A percentile compares a stretch with the other conserved stretches of the same genome.
Evolutionary conservation across 148 eudicot genomes (phyloP).

Genomic region (Camellia lanceoleosa): DNA sequence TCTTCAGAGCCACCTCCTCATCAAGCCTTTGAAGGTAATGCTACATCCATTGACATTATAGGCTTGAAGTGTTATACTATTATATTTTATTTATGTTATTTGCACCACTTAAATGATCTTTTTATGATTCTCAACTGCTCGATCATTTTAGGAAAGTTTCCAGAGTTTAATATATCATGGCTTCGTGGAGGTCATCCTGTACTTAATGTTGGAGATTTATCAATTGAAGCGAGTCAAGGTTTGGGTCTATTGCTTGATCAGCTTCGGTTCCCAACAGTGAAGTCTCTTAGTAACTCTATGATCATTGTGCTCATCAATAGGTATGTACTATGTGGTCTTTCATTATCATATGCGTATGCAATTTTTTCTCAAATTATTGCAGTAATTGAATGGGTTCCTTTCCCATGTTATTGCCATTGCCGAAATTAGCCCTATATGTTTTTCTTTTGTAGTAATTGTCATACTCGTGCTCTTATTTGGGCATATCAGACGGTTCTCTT

Average conservation of each 20-base stretch:
- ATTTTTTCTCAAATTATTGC: background rate
- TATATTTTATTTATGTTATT: background rate
- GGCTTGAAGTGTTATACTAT: background rate
- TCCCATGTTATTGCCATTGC: conserved; percentile 5
- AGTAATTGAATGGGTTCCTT: background rate
- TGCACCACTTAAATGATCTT: background rate
- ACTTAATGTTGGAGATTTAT: conserved; percentile 80
- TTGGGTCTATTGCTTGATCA: conserved; percentile 87
- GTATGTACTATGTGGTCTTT: conserved; percentile 46
- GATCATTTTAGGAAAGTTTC: conserved; percentile 36
- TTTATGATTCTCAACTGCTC: conserved; percentile 10
- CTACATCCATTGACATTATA: background rate
- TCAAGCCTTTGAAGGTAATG: conserved; percentile 56
- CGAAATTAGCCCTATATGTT: conserved; percentile 11
- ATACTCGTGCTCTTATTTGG: conserved; percentile 2
- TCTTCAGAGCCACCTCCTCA: conserved; percentile 63
- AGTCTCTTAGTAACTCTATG: conserved; percentile 69
- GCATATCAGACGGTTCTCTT: background rate
- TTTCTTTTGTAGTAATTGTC: background rate
- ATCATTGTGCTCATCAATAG: conserved; percentile 82
- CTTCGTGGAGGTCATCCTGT: conserved; percentile 92
- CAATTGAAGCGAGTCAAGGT: conserved; percentile 81
- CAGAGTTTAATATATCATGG: conserved; percentile 81
- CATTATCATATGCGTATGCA: background rate
- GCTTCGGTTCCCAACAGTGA: conserved; percentile 71